Evolutionary conservation across 345 rosid species (phyloP).

Genomic region (Kernera saxatilis): DNA sequence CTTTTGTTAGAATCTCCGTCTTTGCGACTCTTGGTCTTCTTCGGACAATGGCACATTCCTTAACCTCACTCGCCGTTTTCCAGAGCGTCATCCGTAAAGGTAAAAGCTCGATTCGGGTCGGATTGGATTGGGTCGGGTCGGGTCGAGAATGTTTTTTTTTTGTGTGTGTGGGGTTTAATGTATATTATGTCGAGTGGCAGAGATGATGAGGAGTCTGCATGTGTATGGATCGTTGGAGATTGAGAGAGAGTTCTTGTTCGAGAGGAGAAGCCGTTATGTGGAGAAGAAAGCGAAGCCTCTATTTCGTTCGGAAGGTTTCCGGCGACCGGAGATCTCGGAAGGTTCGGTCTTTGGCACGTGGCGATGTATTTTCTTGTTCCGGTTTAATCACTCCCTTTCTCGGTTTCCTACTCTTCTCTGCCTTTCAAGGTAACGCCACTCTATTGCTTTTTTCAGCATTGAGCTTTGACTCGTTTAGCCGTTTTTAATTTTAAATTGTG

Average conservation of each 20-base stretch:
- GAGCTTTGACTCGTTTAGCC: background rate
- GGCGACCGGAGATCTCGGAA: conserved; percentile 22
- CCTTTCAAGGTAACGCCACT: conserved; percentile 31
- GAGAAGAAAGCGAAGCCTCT: conserved; percentile 30
- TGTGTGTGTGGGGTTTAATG: background rate
- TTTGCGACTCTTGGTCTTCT: conserved; percentile 33
- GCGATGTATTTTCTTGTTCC: conserved; percentile 35
- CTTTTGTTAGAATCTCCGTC: background rate
- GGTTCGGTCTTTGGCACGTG: conserved; percentile 29
- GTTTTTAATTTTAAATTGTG: background rate
- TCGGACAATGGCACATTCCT: conserved; percentile 32
- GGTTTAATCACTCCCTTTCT: conserved; percentile 17
- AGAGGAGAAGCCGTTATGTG: conserved; percentile 16
- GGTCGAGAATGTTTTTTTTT: background rate
- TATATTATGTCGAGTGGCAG: background rate
- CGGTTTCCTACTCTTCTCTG: conserved; percentile 35
- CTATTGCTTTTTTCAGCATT: too few species aligned
- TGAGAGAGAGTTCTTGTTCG: conserved; percentile 36
- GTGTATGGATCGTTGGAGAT: conserved; percentile 33
- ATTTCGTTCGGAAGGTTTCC: conserved; percentile 13
- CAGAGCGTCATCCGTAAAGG: conserved; percentile 32
- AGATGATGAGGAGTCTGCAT: conserved; percentile 43
- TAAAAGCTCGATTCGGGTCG: background rate
- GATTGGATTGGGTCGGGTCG: background rate
- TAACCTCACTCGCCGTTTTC: conserved; percentile 34